Conservation (phyloP, 2,329 filamentous ascomycete genomes). For the Mycosphaerella arachidis region DNA sequence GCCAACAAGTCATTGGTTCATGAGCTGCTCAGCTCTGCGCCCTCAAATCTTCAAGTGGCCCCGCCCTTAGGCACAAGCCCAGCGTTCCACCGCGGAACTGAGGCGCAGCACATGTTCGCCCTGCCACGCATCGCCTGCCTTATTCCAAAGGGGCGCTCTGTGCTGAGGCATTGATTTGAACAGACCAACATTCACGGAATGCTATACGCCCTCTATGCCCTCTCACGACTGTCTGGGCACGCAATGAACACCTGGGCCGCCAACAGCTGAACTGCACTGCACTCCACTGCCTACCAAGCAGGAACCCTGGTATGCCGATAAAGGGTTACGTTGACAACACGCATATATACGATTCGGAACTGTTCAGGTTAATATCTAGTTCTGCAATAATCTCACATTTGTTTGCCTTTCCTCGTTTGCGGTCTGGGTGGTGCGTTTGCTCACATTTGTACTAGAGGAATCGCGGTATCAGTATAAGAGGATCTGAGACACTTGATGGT, state of each 20-base stretch:
- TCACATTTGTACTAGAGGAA: not conserved
- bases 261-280: not conserved
- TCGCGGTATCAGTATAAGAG: not conserved
- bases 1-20: no score
- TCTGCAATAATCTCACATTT: not conserved
- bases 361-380: not conserved
- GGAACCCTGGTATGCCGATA: not conserved
- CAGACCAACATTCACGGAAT: not conserved
- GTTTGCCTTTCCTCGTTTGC: not conserved
- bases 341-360: not conserved
- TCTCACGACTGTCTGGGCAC: not conserved
- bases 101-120: no score
- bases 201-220: not conserved
- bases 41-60: no score
- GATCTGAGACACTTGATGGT: not conserved
- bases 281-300: not conserved
- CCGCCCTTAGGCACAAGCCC: no score
- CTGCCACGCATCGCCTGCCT: not conserved
- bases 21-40: no score
- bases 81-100: no score
- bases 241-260: not conserved
- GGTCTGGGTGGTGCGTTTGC: not conserved
- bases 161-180: no score
- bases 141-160: not conserved
- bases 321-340: not conserved